phyloP scores from a whole-genome alignment of 768 basidiomycete genomes.

The Clavaria fumosa region DNA sequence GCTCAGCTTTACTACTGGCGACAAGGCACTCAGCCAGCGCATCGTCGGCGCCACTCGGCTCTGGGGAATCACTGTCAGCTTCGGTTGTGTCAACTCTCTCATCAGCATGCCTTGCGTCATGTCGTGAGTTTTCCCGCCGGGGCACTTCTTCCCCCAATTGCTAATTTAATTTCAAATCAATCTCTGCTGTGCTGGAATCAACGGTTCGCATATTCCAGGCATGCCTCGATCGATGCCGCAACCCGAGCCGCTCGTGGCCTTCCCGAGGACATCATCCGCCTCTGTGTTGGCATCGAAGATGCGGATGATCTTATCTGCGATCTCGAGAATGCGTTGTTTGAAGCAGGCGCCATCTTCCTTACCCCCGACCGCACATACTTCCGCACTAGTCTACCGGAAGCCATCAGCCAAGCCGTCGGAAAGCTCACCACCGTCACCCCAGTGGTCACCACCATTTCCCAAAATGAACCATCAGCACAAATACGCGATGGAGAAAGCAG shows the following conservation, averaged over 20 bases:
- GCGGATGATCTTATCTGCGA: slow-evolving; percentile 86
- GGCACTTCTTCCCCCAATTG: slow-evolving; percentile 1
- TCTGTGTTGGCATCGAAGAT: slow-evolving; percentile 98
- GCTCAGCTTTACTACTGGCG: slow-evolving; percentile 85
- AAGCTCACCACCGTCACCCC: slow-evolving; percentile 33
- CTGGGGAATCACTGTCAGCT: slow-evolving; percentile 97
- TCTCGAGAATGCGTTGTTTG: slow-evolving; percentile 81
- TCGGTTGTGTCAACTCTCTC: slow-evolving; percentile 93
- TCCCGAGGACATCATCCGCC: slow-evolving; percentile 95
- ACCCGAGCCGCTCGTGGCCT: slow-evolving; percentile 92
- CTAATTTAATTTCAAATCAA: slow-evolving; percentile 2
- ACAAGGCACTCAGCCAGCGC: slow-evolving; percentile 78
- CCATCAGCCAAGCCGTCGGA: slow-evolving; percentile 48
- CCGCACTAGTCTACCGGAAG: slow-evolving; percentile 17
- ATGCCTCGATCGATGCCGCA: slow-evolving; percentile 93
- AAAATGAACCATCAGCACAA: too few species aligned
- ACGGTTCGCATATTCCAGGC: slow-evolving; percentile 30
- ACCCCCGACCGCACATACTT: slow-evolving; percentile 32
- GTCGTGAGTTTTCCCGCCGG: slow-evolving; percentile 66
- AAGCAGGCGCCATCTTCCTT: slow-evolving; percentile 73
- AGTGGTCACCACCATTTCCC: slow-evolving; percentile 1
- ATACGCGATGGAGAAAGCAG: slow-evolving; percentile 19
- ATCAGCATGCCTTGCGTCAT: slow-evolving; percentile 99
- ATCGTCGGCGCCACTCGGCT: slow-evolving; percentile 86
- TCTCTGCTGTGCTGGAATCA: too few species aligned